A percentile compares a stretch with the other conserved stretches of the same genome.
Evolutionary conservation across 345 rosid genomes (phyloP).

Genomic region (Citrus maxima): DNA sequence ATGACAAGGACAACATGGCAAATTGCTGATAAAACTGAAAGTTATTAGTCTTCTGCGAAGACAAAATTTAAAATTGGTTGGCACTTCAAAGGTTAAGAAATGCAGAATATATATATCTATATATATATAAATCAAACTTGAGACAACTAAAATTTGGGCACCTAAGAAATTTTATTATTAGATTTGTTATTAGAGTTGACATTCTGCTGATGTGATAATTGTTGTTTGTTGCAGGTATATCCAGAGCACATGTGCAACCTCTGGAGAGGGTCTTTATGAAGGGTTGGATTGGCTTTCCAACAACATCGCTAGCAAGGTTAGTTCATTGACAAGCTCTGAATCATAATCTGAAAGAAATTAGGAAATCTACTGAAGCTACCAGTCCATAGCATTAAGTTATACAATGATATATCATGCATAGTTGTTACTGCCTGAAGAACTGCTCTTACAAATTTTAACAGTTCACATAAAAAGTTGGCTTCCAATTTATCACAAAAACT

Average conservation of each 20-base stretch:
- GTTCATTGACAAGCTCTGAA: neutral
- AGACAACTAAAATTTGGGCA: neutral
- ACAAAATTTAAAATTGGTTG: neutral
- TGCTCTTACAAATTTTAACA: neutral
- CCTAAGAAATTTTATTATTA: too few species aligned
- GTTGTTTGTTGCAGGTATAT: slow-evolving; percentile 55
- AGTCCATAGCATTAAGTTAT: neutral
- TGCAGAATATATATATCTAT: neutral
- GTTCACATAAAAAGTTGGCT: neutral
- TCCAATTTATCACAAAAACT: too few species aligned
- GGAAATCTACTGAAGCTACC: neutral
- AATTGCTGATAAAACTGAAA: neutral
- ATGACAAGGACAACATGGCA: neutral
- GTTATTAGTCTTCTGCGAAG: neutral
- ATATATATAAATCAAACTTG: neutral
- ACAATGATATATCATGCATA: neutral
- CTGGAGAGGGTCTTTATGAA: slow-evolving; percentile 78
- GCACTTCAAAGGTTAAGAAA: neutral
- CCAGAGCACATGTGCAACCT: slow-evolving; percentile 30
- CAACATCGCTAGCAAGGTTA: slow-evolving; percentile 66
- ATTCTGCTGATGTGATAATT: neutral
- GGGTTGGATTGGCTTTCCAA: slow-evolving; percentile 87
- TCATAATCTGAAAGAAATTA: neutral
- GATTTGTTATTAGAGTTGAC: neutral
- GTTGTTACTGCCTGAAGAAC: neutral